These are phyloP conservation scores for Trapa bicornis DNA, from an alignment of 345 rosid species.

Conservation along the genomic window DNA sequence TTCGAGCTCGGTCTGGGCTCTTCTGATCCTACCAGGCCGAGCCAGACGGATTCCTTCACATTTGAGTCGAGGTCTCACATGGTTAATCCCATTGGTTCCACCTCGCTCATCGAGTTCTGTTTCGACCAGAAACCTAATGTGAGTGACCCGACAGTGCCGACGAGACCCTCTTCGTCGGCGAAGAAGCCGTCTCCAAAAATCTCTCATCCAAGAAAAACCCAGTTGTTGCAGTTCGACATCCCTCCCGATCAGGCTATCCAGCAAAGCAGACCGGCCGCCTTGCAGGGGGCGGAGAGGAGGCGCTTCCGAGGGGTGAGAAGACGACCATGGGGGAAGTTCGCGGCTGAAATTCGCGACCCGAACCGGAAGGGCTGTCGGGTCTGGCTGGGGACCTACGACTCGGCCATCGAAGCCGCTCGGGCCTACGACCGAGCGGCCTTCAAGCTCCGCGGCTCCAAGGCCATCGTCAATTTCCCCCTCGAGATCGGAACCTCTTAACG, in stretches of 20 bases:
- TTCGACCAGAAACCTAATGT: conserved; percentile 20
- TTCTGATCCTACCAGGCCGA: not conserved
- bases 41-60: not conserved
- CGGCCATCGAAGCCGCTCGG: conserved; percentile 65
- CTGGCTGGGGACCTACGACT: conserved; percentile 86
- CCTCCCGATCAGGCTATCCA: conserved; percentile 2
- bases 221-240: conserved; percentile 34
- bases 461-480: conserved; percentile 78
- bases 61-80: not conserved
- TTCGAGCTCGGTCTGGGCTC: conserved; percentile 8
- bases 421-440: conserved; percentile 86
- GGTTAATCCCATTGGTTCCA: not conserved
- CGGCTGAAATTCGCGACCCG: conserved; percentile 98
- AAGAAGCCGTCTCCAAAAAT: conserved; percentile 34
- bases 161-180: not conserved
- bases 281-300: conserved; percentile 13
- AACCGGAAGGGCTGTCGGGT: conserved; percentile 53
- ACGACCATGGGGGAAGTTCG: conserved; percentile 96
- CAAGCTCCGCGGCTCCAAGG: conserved; percentile 68
- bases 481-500: conserved; percentile 38
- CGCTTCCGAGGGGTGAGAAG: conserved; percentile 82
- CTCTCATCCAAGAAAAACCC: conserved; percentile 33
- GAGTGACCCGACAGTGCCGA: conserved; percentile 2
- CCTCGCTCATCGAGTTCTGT: conserved; percentile 15
- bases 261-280: not conserved